phyloP scores from a whole-genome alignment of 2,329 filamentous ascomycete genomes.

The Aureobasidium leucospermi region DNA sequence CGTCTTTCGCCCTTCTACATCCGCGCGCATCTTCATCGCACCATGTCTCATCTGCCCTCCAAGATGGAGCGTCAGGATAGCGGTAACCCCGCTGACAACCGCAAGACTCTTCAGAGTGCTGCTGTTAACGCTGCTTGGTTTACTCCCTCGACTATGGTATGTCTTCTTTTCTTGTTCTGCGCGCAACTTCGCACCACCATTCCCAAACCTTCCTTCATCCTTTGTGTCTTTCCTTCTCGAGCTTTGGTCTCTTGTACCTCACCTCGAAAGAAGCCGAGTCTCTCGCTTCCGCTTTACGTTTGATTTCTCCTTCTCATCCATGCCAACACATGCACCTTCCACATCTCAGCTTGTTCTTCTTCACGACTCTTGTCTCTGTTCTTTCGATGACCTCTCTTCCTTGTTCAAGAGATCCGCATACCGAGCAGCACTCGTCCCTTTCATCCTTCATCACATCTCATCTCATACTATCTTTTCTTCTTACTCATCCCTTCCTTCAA shows the following conservation, averaged over 20 bases:
- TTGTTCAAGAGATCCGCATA: neutral
- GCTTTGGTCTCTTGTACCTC: too few species aligned
- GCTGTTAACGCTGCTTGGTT: neutral
- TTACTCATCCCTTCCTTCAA: neutral
- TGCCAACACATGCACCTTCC: neutral
- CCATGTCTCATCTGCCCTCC: neutral
- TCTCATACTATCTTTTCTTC: neutral
- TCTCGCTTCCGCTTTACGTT: neutral
- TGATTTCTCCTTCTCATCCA: neutral
- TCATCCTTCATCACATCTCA: neutral
- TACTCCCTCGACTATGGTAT: neutral
- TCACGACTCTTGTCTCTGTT: neutral
- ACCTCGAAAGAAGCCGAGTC: too few species aligned
- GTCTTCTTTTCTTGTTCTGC: neutral
- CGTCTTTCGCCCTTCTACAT: neutral
- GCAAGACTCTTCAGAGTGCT: neutral
- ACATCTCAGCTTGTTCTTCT: neutral
- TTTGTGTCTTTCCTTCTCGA: neutral
- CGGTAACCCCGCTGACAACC: neutral
- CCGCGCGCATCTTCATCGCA: neutral
- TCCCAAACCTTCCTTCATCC: neutral
- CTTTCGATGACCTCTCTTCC: neutral
- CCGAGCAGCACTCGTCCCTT: neutral
- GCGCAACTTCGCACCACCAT: neutral
- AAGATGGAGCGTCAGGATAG: neutral